Evolutionary conservation across 768 basidiomycete genomes (phyloP).

Genomic region (Pleurotus eryngii): DNA sequence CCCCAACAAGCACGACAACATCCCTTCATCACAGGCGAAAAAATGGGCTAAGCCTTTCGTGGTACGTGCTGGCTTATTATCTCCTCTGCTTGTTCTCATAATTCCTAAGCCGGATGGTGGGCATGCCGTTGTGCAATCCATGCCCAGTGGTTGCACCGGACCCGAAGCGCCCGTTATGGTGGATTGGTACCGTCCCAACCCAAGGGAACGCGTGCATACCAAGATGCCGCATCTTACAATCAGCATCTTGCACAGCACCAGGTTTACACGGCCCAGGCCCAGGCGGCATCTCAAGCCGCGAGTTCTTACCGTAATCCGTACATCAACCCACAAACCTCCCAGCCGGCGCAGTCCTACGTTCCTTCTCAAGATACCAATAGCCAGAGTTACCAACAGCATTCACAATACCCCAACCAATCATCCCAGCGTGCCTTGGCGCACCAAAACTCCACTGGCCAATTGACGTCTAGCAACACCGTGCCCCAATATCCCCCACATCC

Average conservation of each 20-base stretch:
- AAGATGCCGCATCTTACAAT: slow-evolving; percentile 91
- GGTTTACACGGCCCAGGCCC: slow-evolving; percentile 84
- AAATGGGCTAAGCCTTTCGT: slow-evolving; percentile 86
- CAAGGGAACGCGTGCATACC: slow-evolving; percentile 81
- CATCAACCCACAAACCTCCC: slow-evolving; percentile 47
- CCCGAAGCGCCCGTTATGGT: slow-evolving; percentile 90
- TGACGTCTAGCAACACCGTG: slow-evolving; percentile 27
- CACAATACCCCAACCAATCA: slow-evolving; percentile 33
- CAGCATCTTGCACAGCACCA: slow-evolving; percentile 95
- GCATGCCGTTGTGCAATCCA: slow-evolving; percentile 25
- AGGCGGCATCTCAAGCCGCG: slow-evolving; percentile 69
- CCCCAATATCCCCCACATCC: slow-evolving; percentile 33
- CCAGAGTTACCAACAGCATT: slow-evolving; percentile 29
- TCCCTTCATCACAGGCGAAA: slow-evolving; percentile 96
- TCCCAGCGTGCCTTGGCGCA: slow-evolving; percentile 43
- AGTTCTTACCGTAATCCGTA: slow-evolving; percentile 79
- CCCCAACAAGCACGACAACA: slow-evolving; percentile 95
- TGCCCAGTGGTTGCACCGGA: slow-evolving; percentile 37
- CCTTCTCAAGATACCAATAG: slow-evolving; percentile 27
- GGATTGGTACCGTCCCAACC: slow-evolving; percentile 89
- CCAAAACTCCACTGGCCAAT: slow-evolving; percentile 48
- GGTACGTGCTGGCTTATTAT: slow-evolving; percentile 39
- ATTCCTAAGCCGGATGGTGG: slow-evolving; percentile 48
- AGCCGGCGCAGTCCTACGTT: slow-evolving; percentile 29
- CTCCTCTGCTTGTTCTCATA: slow-evolving; percentile 2